Conservation (phyloP, 352 stramenopile genomes). For the Hyaloperonospora brassicae region DNA sequence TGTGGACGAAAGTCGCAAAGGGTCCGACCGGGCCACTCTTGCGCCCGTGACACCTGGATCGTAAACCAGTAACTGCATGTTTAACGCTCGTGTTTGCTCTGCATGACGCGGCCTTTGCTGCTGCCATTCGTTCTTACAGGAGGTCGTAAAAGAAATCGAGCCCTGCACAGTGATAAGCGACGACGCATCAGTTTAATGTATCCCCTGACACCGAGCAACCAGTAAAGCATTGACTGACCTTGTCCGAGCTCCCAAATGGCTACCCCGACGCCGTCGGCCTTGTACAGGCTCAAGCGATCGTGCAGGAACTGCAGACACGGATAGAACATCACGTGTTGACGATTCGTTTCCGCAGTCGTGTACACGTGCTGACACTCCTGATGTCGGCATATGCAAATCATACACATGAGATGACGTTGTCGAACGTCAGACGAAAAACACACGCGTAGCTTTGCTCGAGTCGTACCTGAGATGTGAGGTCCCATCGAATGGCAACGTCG, state of each 20-base stretch:
- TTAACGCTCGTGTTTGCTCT: not conserved
- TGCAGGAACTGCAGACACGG: constrained; percentile 77
- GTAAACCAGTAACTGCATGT: not conserved
- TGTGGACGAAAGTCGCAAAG: constrained; percentile 44
- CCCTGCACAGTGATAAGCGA: constrained; percentile 28
- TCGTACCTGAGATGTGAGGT: constrained; percentile 37
- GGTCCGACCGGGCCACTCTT: not conserved
- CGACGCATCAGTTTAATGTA: not conserved
- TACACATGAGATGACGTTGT: not conserved
- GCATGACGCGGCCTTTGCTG: too few relatives aligned
- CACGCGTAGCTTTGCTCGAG: not conserved
- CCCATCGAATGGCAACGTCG: constrained; percentile 41
- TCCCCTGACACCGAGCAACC: not conserved
- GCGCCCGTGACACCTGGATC: not conserved
- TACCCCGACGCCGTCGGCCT: constrained; percentile 38
- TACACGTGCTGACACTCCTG: constrained; percentile 69
- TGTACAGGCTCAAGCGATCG: constrained; percentile 54
- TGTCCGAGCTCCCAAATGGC: constrained; percentile 79
- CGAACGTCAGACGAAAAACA: not conserved
- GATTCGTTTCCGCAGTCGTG: constrained; percentile 17
- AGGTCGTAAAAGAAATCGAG: constrained; percentile 79
- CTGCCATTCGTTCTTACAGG: constrained; percentile 18
- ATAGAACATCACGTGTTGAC: constrained; percentile 53
- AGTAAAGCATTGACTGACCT: constrained; percentile 37
- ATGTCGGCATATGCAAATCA: not conserved